Evolutionary conservation across 345 rosid genomes (phyloP).

Genomic region (Gossypium arboreum): DNA sequence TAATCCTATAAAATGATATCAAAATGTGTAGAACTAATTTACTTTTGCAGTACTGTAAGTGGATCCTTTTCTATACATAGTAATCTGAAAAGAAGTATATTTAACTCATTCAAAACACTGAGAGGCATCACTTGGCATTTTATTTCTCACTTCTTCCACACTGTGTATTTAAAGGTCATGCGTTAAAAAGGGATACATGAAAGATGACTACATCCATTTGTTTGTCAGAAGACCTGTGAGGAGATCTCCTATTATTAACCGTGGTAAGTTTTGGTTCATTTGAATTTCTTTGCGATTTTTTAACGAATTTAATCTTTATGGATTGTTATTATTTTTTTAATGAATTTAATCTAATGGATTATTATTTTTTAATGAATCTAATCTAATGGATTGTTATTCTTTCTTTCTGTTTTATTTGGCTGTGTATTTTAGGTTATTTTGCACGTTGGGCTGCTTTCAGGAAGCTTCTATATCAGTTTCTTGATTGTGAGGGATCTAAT

Average conservation of each 20-base stretch:
- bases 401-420: neutral
- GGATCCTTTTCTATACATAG: neutral
- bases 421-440: slow-evolving; percentile 56
- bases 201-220: slow-evolving; percentile 77
- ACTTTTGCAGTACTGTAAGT: neutral
- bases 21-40: neutral
- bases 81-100: neutral
- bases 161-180: slow-evolving; percentile 59
- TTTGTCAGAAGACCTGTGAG: slow-evolving; percentile 86
- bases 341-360: no score
- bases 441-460: slow-evolving; percentile 96
- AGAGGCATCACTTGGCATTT: neutral
- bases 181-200: slow-evolving; percentile 81
- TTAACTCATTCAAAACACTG: neutral
- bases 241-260: slow-evolving; percentile 90
- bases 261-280: slow-evolving; percentile 47
- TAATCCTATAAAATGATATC: neutral
- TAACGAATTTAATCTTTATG: no score
- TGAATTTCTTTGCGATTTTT: neutral
- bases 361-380: neutral
- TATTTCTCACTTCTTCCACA: neutral
- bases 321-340: no score
- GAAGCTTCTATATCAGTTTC: slow-evolving; percentile 77
- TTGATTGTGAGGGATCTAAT: slow-evolving; percentile 38
- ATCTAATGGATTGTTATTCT: neutral